phyloP scores from a whole-genome alignment of 2,329 filamentous ascomycete genomes.

The Cercospora canescens region DNA sequence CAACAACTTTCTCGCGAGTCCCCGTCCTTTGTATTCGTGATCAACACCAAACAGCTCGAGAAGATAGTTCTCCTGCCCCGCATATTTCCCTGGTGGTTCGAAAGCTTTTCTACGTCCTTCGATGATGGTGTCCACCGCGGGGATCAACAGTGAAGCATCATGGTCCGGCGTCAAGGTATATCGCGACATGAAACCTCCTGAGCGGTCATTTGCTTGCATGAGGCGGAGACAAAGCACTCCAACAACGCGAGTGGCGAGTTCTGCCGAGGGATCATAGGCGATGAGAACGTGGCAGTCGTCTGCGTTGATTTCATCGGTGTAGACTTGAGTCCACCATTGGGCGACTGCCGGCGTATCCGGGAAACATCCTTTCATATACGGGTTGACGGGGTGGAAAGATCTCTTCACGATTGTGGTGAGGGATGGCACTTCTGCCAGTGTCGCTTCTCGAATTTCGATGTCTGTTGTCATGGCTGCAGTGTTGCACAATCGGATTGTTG shows the following conservation, averaged over 20 bases:
- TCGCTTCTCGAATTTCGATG: conserved; percentile 9
- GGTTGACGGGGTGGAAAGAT: conserved; percentile 30
- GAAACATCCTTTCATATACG: conserved; percentile 24
- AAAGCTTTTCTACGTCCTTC: conserved; percentile 9
- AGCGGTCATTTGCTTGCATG: conserved; percentile 14
- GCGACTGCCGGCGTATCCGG: conserved; percentile 26
- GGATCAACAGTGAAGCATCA: conserved; percentile 12
- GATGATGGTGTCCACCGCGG: conserved; percentile 11
- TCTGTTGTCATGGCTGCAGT: not conserved
- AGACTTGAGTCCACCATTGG: conserved; percentile 26
- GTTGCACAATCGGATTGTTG: not conserved
- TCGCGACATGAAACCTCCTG: conserved; percentile 19
- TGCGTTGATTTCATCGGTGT: conserved; percentile 20
- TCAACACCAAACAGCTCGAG: conserved; percentile 32
- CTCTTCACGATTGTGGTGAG: conserved; percentile 30
- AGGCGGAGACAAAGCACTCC: conserved; percentile 24
- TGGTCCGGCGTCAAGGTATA: conserved; percentile 22
- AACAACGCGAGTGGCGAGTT: not conserved
- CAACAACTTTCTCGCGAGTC: conserved; percentile 25
- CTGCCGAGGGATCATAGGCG: conserved; percentile 12
- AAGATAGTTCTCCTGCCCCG: not conserved
- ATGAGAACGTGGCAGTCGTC: conserved; percentile 20
- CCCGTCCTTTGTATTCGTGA: conserved; percentile 21
- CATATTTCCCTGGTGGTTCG: not conserved
- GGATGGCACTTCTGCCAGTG: conserved; percentile 17